These are phyloP conservation scores for Tylopilus subfusipes DNA, from an alignment of 768 basidiomycete species.

Conservation along the genomic window DNA sequence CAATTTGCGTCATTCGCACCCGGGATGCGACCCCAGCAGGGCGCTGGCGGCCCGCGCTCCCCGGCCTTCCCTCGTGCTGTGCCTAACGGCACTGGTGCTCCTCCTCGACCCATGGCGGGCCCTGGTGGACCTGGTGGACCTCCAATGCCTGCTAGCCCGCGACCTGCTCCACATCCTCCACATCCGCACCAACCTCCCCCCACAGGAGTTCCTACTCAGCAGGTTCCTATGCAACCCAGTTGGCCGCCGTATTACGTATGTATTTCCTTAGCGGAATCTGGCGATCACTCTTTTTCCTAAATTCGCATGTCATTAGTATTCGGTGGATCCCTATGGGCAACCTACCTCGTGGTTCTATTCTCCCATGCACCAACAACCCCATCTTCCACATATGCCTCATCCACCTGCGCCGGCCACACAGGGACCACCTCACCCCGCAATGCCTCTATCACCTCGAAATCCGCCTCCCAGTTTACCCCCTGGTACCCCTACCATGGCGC, in stretches of 20 bases:
- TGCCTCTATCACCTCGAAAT: slow-evolving; percentile 71
- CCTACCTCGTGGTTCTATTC: slow-evolving; percentile 39
- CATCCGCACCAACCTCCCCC: slow-evolving; percentile 53
- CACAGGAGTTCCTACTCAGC: slow-evolving; percentile 46
- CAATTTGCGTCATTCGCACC: slow-evolving; percentile 50
- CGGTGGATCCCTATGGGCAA: slow-evolving; percentile 48
- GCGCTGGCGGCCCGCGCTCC: slow-evolving; percentile 58
- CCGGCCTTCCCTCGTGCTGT: slow-evolving; percentile 61
- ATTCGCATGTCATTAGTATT: slow-evolving; percentile 33
- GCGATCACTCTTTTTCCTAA: neutral
- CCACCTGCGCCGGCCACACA: slow-evolving; percentile 35
- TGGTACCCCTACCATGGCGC: slow-evolving; percentile 65
- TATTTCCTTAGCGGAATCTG: slow-evolving; percentile 12
- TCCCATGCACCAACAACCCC: slow-evolving; percentile 38
- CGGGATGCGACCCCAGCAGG: slow-evolving; percentile 42
- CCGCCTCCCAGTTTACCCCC: slow-evolving; percentile 53
- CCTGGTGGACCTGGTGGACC: slow-evolving; percentile 54
- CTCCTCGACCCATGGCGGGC: slow-evolving; percentile 45
- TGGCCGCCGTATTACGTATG: slow-evolving; percentile 61
- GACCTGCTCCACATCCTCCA: slow-evolving; percentile 50
- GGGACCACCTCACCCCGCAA: slow-evolving; percentile 43
- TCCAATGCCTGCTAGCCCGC: slow-evolving; percentile 58
- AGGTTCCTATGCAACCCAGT: slow-evolving; percentile 38
- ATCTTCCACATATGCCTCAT: slow-evolving; percentile 46
- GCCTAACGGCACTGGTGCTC: slow-evolving; percentile 52